Evolutionary conservation across 768 basidiomycete species (phyloP).

Genomic region (Punctularia strigosozonata): DNA sequence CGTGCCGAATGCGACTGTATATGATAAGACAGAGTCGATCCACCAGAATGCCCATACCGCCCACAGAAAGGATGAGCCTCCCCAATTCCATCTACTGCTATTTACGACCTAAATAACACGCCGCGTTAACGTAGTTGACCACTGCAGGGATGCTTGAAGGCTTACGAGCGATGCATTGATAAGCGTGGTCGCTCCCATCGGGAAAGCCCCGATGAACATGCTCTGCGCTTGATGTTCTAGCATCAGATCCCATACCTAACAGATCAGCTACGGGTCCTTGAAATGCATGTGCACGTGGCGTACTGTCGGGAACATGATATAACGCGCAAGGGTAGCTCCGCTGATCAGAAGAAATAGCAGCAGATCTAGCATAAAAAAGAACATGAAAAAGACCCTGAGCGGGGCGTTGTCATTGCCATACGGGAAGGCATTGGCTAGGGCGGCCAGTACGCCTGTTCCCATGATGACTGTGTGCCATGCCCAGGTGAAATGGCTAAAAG

Average conservation of each 20-base stretch:
- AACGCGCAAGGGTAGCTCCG: constrained; percentile 19
- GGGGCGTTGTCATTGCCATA: constrained; percentile 23
- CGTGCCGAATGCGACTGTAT: constrained; percentile 35
- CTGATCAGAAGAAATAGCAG: constrained; percentile 23
- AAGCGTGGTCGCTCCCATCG: constrained; percentile 33
- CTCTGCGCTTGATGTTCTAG: constrained; percentile 29
- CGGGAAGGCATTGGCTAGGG: constrained; percentile 30
- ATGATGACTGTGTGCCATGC: constrained; percentile 36
- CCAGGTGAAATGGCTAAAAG: constrained; percentile 31
- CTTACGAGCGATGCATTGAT: constrained; percentile 28
- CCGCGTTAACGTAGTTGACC: background rate
- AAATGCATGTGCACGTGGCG: background rate
- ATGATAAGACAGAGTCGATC: constrained; percentile 30
- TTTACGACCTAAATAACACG: constrained; percentile 16
- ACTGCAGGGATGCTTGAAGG: background rate
- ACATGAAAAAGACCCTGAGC: constrained; percentile 23
- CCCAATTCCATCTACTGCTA: constrained; percentile 24
- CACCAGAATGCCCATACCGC: constrained; percentile 41
- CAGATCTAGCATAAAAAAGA: constrained; percentile 29
- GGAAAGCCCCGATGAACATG: constrained; percentile 30
- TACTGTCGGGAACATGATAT: constrained; percentile 20
- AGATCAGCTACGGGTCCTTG: background rate
- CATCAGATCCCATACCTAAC: constrained; percentile 16
- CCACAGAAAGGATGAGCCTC: constrained; percentile 24
- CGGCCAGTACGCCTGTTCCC: constrained; percentile 31